phyloP scores from a whole-genome alignment of 129 eudicot genomes.

The Arctium lappa region DNA sequence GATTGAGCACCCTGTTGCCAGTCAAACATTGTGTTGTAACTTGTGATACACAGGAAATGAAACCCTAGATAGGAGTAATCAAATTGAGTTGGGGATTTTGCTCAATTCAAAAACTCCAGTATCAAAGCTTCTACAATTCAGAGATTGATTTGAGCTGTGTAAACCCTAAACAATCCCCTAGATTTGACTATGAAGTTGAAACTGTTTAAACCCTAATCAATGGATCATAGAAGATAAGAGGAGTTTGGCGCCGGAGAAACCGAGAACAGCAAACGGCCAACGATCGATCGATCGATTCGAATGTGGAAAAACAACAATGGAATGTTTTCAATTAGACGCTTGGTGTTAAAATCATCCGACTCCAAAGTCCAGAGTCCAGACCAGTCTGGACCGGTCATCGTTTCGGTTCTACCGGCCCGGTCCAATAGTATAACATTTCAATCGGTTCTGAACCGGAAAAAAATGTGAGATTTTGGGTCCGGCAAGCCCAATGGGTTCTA shows the following conservation, averaged over 20 bases:
- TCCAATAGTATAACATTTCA: background rate
- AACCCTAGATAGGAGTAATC: constrained; percentile 13
- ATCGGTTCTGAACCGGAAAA: too few relatives aligned
- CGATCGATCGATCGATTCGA: background rate
- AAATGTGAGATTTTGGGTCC: too few relatives aligned
- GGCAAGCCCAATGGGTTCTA: too few relatives aligned
- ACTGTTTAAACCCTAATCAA: constrained; percentile 7
- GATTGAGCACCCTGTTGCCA: constrained; percentile 78
- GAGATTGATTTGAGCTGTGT: background rate
- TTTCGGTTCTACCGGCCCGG: background rate
- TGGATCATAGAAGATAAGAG: background rate
- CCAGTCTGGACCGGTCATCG: background rate
- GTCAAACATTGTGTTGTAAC: constrained; percentile 47
- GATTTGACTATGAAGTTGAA: background rate
- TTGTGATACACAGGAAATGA: background rate
- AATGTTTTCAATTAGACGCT: background rate
- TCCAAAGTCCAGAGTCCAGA: background rate
- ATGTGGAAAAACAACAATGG: background rate
- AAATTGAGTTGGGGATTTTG: constrained; percentile 6
- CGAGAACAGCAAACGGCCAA: constrained; percentile 13
- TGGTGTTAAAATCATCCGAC: background rate
- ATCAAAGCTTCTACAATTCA: constrained; percentile 6
- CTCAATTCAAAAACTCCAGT: background rate
- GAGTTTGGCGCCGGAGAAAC: constrained; percentile 17
- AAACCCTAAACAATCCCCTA: background rate